Evolutionary conservation across 495 filamentous ascomycete genomes (phyloP).

Genomic region (Talaromyces wortmannii): DNA sequence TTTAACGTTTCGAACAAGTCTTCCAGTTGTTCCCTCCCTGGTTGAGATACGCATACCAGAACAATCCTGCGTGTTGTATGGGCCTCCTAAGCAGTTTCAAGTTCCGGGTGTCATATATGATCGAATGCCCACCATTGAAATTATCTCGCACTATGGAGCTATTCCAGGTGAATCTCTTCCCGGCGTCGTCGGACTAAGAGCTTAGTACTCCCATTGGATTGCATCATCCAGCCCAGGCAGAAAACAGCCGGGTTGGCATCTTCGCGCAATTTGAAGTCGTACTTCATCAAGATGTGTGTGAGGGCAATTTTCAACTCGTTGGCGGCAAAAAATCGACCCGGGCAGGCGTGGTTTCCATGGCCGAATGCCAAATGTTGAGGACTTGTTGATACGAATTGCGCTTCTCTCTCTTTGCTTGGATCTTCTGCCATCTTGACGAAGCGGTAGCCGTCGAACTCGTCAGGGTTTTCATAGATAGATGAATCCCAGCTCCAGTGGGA

Average conservation of each 20-base stretch:
- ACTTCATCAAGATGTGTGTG: slow-evolving; percentile 42
- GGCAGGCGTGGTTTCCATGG: slow-evolving; percentile 38
- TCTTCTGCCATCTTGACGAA: slow-evolving; percentile 39
- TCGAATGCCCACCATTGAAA: too few relatives aligned
- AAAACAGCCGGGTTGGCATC: neutral
- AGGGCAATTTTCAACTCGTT: slow-evolving; percentile 45
- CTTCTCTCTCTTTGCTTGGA: slow-evolving; percentile 17
- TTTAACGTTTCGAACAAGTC: too few relatives aligned
- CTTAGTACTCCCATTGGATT: neutral
- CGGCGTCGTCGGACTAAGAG: neutral
- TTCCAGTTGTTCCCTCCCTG: too few relatives aligned
- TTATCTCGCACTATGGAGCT: neutral
- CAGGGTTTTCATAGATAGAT: slow-evolving; percentile 16
- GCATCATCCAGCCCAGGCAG: neutral
- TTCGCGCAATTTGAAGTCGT: slow-evolving; percentile 39
- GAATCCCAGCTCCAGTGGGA: slow-evolving; percentile 12
- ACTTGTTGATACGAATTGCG: slow-evolving; percentile 37
- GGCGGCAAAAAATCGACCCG: slow-evolving; percentile 48
- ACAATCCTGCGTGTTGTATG: too few relatives aligned
- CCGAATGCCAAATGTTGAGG: slow-evolving; percentile 42
- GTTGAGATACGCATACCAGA: too few relatives aligned
- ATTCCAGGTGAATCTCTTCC: neutral
- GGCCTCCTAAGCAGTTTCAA: too few relatives aligned
- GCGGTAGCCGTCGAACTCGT: slow-evolving; percentile 46
- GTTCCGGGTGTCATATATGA: too few relatives aligned